Percentiles rank a stretch among this genome's conserved stretches.
Evolutionary conservation across 768 basidiomycete genomes (phyloP).

Genomic region (Tulasnella sp.): DNA sequence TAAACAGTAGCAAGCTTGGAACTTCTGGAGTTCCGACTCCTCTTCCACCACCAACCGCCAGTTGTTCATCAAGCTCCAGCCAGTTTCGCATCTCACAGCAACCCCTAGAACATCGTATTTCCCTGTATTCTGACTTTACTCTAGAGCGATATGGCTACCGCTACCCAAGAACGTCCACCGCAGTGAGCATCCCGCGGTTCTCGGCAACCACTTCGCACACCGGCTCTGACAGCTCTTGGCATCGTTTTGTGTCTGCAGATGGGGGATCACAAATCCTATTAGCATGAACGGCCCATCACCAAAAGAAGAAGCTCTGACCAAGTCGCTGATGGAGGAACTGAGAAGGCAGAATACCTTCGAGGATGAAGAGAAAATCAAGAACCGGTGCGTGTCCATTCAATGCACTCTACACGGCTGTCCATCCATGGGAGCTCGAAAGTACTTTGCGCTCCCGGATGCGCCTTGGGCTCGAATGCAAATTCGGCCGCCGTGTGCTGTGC

Average conservation of each 20-base stretch:
- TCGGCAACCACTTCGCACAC: slow-evolving; percentile 9
- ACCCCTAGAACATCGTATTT: neutral
- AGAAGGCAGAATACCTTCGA: slow-evolving; percentile 86
- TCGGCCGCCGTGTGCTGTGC: slow-evolving; percentile 19
- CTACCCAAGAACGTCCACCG: slow-evolving; percentile 17
- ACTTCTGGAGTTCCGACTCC: slow-evolving; percentile 5
- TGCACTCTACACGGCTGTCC: neutral
- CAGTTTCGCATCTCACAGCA: neutral
- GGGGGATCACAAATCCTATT: slow-evolving; percentile 84
- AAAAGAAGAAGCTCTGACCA: slow-evolving; percentile 80
- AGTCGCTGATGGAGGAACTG: slow-evolving; percentile 88
- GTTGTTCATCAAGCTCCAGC: neutral
- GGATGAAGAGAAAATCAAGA: slow-evolving; percentile 81
- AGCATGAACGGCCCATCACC: slow-evolving; percentile 72
- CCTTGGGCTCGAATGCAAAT: neutral
- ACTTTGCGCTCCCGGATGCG: neutral
- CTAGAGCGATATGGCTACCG: neutral
- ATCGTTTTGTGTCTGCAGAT: slow-evolving; percentile 9
- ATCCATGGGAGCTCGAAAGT: neutral
- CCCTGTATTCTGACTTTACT: neutral
- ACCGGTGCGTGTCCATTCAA: slow-evolving; percentile 64
- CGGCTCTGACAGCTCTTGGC: neutral
- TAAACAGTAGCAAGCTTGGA: slow-evolving; percentile 5
- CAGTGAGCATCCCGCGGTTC: slow-evolving; percentile 19
- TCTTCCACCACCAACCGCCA: slow-evolving; percentile 17